phyloP scores from a whole-genome alignment of 805 yeast species.

The Lipomyces chichibuensis region DNA sequence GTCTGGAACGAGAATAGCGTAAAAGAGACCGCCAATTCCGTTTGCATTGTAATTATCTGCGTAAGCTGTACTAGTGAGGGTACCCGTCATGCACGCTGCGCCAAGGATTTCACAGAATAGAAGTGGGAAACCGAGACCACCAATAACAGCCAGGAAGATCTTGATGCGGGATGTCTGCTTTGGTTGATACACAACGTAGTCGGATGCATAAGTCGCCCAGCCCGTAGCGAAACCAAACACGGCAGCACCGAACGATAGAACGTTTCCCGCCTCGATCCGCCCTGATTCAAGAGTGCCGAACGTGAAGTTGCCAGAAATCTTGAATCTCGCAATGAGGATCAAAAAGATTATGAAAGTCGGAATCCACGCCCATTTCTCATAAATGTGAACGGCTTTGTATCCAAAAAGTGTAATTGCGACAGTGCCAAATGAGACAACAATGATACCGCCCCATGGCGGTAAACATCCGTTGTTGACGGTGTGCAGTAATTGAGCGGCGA shows the following conservation, averaged over 20 bases:
- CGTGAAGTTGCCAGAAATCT: constrained; percentile 64
- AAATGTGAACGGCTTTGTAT: constrained; percentile 75
- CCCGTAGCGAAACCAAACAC: constrained; percentile 89
- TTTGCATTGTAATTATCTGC: constrained; percentile 54
- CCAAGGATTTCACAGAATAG: constrained; percentile 77
- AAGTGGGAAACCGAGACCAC: constrained; percentile 70
- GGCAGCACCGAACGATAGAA: constrained; percentile 79
- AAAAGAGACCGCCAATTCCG: constrained; percentile 80
- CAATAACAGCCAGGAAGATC: constrained; percentile 64
- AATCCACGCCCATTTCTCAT: constrained; percentile 87
- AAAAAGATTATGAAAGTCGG: constrained; percentile 75
- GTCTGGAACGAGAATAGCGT: constrained; percentile 72
- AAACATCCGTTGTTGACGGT: constrained; percentile 66
- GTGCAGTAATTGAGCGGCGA: constrained; percentile 80
- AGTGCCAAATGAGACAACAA: constrained; percentile 67
- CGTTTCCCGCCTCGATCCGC: constrained; percentile 68
- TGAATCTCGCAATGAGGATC: constrained; percentile 75
- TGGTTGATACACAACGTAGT: constrained; percentile 87
- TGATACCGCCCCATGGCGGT: constrained; percentile 92
- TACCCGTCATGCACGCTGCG: constrained; percentile 81
- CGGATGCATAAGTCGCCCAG: constrained; percentile 92
- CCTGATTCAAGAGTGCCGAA: constrained; percentile 62
- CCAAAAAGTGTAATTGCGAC: constrained; percentile 80
- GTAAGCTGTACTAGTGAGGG: constrained; percentile 52
- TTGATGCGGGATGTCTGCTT: constrained; percentile 58